These are phyloP conservation scores for Lignosus rhinocerotis DNA, from an alignment of 1,284 basidiomycete species.

Conservation along the genomic window DNA sequence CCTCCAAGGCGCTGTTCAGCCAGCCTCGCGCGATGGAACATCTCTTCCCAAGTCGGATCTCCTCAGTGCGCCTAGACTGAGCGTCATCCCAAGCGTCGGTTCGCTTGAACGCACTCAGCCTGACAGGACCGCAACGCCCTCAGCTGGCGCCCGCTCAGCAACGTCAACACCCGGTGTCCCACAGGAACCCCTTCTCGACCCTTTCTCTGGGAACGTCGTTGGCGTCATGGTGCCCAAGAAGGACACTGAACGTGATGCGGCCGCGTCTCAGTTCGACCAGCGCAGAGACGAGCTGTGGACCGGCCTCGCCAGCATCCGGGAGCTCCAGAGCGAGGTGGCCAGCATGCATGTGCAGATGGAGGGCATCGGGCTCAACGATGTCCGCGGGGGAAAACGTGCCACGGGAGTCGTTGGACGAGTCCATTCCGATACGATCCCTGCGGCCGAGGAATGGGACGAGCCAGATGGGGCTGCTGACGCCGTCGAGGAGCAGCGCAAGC, in stretches of 20 bases:
- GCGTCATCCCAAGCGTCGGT: slow-evolving; percentile 22
- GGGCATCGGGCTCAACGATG: slow-evolving; percentile 44
- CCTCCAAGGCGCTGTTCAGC: slow-evolving; percentile 37
- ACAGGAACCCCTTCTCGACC: slow-evolving; percentile 46
- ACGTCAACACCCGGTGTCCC: slow-evolving; percentile 20
- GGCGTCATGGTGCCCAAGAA: slow-evolving; percentile 37
- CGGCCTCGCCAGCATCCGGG: slow-evolving; percentile 62
- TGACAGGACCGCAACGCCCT: slow-evolving; percentile 27
- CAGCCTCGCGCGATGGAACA: slow-evolving; percentile 7
- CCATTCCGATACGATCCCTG: slow-evolving; percentile 30
- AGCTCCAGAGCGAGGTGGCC: slow-evolving; percentile 70
- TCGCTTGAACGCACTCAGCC: slow-evolving; percentile 21
- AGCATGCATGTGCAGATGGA: slow-evolving; percentile 75
- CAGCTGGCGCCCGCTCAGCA: slow-evolving; percentile 21
- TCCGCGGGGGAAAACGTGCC: slow-evolving; percentile 24
- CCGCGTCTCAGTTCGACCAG: slow-evolving; percentile 28
- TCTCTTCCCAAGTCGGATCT: slow-evolving; percentile 12
- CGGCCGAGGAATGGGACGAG: slow-evolving; percentile 35
- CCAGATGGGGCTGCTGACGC: slow-evolving; percentile 31
- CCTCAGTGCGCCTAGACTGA: slow-evolving; percentile 19
- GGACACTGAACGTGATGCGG: slow-evolving; percentile 22
- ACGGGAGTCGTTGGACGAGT: slow-evolving; percentile 27
- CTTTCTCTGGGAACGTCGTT: slow-evolving; percentile 48
- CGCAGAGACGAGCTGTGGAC: slow-evolving; percentile 61
- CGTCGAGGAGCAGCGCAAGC: slow-evolving; percentile 34